Base-by-base conservation (phyloP, 768 basidiomycete species). In the Agaricus subrufescens region DNA sequence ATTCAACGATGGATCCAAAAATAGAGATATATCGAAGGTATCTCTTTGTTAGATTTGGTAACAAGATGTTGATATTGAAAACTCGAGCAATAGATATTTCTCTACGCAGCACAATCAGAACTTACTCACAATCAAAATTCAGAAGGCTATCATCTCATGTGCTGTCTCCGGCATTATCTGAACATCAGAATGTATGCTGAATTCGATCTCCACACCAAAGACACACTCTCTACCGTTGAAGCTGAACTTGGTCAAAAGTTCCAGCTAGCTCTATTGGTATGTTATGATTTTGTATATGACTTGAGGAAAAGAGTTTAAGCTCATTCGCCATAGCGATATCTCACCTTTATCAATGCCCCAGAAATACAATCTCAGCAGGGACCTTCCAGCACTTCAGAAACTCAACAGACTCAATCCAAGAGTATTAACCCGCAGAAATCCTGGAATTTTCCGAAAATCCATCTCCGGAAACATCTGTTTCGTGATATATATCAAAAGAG, bases 401-500 rank as follows among this genome's bases (percentile, higher is more conserved):
- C 4, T 31, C 31, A 65, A 61, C 40, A 61, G 44, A 65, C 62
- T 53, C 49, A 49, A 29, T 4, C 30, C 10, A 6, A 46, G 23
- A 60, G 42, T 25, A 49, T 53, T 25, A 12, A 57, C 23, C 37
- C 42, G 5, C n/a, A 57, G 1, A 58, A 69, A 64, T 58, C 60
- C 45, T 75, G 72, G 72, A 48, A 73, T 23, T 72, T 74, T 58
- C 70, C 68, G 0, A 78, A 78, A 53, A 59, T 57, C 0, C 76
- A 77, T 47, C 46, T 60, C 0, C 68, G 67, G 50, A 46, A 53
- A 0, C 74, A 77, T 58, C 27, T 67, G 0, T 64, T 69, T 40
- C 58, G 58, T 39, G 70, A 75, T 48, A 76, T 77, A 43, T 14
- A 54, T 10, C 50, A 2, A 0, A 76, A 75, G 38, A 74, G 73